Evolutionary conservation across 2,329 filamentous ascomycete genomes (phyloP).

Genomic region (Sporothrix curviconia): DNA sequence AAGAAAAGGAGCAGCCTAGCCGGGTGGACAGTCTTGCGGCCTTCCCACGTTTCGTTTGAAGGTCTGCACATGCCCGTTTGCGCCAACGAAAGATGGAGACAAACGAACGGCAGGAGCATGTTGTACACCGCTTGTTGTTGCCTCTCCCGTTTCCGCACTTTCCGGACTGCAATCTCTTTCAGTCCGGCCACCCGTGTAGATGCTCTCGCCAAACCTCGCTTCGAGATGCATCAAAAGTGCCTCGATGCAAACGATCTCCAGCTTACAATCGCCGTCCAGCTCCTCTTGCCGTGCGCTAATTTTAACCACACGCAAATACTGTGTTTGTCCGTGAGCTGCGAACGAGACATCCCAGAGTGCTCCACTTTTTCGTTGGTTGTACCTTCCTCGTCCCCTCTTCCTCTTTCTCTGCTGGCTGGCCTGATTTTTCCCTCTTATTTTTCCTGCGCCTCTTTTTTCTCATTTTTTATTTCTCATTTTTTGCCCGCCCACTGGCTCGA

Average conservation of each 20-base stretch:
- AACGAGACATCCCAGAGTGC: no score
- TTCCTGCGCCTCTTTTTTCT: not conserved
- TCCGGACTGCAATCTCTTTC: not conserved
- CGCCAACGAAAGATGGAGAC: no score
- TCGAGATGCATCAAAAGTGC: no score
- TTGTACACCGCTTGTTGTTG: not conserved
- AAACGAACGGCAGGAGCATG: no score
- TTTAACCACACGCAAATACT: not conserved
- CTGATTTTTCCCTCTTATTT: not conserved
- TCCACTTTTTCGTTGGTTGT: not conserved
- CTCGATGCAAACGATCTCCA: not conserved
- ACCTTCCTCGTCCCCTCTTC: not conserved
- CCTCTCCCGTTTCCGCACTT: not conserved
- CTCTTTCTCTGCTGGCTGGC: not conserved
- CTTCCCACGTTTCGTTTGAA: no score
- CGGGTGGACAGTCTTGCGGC: no score
- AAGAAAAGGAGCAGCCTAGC: no score
- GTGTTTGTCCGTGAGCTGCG: not conserved
- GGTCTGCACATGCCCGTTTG: no score
- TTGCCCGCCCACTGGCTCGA: no score
- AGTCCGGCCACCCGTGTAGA: no score
- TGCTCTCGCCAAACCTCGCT: conserved; percentile 1
- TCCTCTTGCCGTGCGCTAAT: conserved; percentile 4
- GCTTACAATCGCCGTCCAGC: not conserved
- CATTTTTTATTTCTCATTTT: not conserved